Evolutionary conservation across 2,329 filamentous ascomycete species (phyloP).

Genomic region (Aphanocladium album): DNA sequence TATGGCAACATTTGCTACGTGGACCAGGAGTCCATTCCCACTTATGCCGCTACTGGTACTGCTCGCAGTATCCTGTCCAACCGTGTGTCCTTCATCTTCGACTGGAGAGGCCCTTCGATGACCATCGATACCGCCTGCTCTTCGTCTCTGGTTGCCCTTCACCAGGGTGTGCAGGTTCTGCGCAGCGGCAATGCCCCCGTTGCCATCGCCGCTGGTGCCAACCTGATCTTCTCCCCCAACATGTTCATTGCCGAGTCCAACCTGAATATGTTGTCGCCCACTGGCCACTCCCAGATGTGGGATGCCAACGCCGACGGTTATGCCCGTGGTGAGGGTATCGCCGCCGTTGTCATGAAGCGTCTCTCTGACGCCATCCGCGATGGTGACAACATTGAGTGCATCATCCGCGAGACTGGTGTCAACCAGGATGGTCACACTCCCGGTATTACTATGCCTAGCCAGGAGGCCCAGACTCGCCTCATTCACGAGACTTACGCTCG

Average conservation of each 20-base stretch:
- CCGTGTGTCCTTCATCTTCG: slow-evolving; percentile 40
- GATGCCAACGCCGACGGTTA: slow-evolving; percentile 44
- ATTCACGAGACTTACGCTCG: slow-evolving; percentile 33
- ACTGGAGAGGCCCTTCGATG: slow-evolving; percentile 30
- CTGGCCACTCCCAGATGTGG: slow-evolving; percentile 33
- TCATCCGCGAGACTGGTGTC: slow-evolving; percentile 42
- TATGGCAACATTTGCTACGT: slow-evolving; percentile 14
- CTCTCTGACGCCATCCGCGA: slow-evolving; percentile 41
- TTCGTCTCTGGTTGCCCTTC: slow-evolving; percentile 26
- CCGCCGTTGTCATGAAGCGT: slow-evolving; percentile 41
- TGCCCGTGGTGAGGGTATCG: slow-evolving; percentile 47
- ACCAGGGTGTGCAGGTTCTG: slow-evolving; percentile 27
- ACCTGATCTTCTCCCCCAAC: slow-evolving; percentile 19
- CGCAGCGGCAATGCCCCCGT: slow-evolving; percentile 24
- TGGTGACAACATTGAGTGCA: slow-evolving; percentile 46
- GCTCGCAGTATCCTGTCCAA: slow-evolving; percentile 30
- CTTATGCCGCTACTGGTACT: slow-evolving; percentile 22
- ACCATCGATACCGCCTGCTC: slow-evolving; percentile 34
- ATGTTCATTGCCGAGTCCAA: slow-evolving; percentile 28
- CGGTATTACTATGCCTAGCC: slow-evolving; percentile 51
- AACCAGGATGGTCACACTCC: slow-evolving; percentile 51
- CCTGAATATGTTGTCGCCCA: slow-evolving; percentile 39
- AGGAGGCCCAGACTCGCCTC: slow-evolving; percentile 33
- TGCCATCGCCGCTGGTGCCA: slow-evolving; percentile 38
- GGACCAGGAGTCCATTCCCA: slow-evolving; percentile 14